Evolutionary conservation across 768 basidiomycete species (phyloP).

Genomic region (Paxillus ammoniavirescens): DNA sequence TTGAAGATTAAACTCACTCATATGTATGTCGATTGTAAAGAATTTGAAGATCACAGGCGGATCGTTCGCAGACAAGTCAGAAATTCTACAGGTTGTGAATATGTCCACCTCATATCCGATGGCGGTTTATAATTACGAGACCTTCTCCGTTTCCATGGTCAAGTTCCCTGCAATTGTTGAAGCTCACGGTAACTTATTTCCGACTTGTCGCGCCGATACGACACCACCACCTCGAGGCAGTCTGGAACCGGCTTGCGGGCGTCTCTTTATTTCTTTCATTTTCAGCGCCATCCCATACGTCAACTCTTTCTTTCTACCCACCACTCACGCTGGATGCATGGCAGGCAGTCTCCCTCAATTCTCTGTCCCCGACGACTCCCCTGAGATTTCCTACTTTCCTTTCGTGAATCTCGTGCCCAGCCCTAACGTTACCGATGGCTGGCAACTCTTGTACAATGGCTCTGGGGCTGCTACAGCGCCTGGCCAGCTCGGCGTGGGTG

Average conservation of each 20-base stretch:
- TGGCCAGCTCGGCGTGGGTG: conserved; percentile 51
- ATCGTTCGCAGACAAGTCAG: neutral
- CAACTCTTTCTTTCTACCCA: conserved; percentile 7
- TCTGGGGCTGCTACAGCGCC: conserved; percentile 46
- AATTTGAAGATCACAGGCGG: neutral
- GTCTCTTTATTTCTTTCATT: conserved; percentile 14
- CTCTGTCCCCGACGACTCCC: conserved; percentile 66
- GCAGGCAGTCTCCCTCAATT: conserved; percentile 33
- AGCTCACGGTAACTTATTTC: neutral
- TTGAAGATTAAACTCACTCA: too few relatives aligned
- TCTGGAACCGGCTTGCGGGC: conserved; percentile 17
- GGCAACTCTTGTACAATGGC: conserved; percentile 60
- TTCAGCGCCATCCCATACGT: conserved; percentile 4
- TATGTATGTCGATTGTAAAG: neutral
- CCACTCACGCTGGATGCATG: conserved; percentile 32
- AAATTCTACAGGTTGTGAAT: neutral
- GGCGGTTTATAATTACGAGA: neutral
- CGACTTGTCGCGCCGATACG: conserved; percentile 20
- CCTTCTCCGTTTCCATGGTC: too few relatives aligned
- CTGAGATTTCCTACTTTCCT: conserved; percentile 59
- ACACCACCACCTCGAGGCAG: conserved; percentile 29
- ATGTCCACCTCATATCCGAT: neutral
- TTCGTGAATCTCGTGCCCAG: conserved; percentile 53
- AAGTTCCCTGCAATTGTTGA: too few relatives aligned
- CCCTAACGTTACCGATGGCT: conserved; percentile 53